Percentiles rank a stretch among this genome's conserved stretches.
Evolutionary conservation across 1,139 yeast species (phyloP).

Genomic region (Taphrina wiesneri): DNA sequence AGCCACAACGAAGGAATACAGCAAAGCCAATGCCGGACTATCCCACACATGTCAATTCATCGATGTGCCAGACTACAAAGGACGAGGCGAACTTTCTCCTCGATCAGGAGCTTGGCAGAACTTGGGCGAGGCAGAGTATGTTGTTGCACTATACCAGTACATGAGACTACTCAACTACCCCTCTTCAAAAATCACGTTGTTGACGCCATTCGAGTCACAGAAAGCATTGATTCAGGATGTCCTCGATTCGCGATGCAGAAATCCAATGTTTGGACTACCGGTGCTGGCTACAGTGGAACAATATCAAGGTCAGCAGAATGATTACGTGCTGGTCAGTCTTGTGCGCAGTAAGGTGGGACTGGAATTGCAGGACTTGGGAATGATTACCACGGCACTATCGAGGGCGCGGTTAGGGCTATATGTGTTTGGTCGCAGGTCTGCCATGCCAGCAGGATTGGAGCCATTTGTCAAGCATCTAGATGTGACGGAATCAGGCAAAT

Average conservation of each 20-base stretch:
- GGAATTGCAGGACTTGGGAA: conserved; percentile 42
- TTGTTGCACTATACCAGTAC: conserved; percentile 54
- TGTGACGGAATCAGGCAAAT: conserved; percentile 38
- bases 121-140: conserved; percentile 58
- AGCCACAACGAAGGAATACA: background rate
- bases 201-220: conserved; percentile 51
- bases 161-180: conserved; percentile 55
- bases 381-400: conserved; percentile 44
- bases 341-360: conserved; percentile 43
- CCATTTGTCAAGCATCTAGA: conserved; percentile 37
- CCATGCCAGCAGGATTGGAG: conserved; percentile 4
- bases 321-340: conserved; percentile 45
- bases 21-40: conserved; percentile 51
- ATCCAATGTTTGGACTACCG: conserved; percentile 45
- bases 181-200: conserved; percentile 48
- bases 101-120: conserved; percentile 47
- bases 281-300: conserved; percentile 44
- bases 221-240: conserved; percentile 44
- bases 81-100: conserved; percentile 45
- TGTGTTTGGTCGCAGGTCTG: conserved; percentile 44
- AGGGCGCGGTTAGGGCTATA: conserved; percentile 47
- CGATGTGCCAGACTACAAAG: conserved; percentile 45
- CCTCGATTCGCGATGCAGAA: conserved; percentile 42
- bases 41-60: conserved; percentile 48
- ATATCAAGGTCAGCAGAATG: conserved; percentile 44